Percentiles rank a stretch among this genome's conserved stretches.
phyloP scores from a whole-genome alignment of 1,139 yeast genomes.

The Geotrichum klebahnii region DNA sequence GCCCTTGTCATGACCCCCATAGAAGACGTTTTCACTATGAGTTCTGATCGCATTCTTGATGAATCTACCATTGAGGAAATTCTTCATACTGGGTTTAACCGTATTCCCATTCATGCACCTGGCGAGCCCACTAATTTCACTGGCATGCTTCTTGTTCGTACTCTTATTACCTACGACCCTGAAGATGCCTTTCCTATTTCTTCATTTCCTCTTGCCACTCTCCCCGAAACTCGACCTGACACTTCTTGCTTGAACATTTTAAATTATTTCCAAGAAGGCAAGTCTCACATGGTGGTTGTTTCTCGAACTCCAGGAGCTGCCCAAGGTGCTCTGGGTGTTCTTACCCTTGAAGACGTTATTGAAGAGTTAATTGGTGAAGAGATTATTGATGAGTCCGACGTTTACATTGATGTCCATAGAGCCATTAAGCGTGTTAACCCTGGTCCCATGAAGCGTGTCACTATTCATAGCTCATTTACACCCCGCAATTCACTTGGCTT shows the following conservation, averaged over 20 bases:
- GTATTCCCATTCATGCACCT: conserved; percentile 94
- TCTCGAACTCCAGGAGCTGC: conserved; percentile 84
- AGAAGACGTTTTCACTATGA: conserved; percentile 82
- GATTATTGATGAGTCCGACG: conserved; percentile 96
- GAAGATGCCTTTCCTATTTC: conserved; percentile 93
- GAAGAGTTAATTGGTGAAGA: conserved; percentile 98
- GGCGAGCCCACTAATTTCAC: conserved; percentile 85
- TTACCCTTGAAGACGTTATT: conserved; percentile 92
- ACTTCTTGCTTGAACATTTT: conserved; percentile 91
- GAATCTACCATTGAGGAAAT: conserved; percentile 84
- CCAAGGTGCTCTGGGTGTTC: conserved; percentile 81
- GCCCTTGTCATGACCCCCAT: conserved; percentile 90
- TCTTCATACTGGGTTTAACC: conserved; percentile 87
- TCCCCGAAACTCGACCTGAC: conserved; percentile 88
- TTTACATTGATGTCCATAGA: conserved; percentile 82
- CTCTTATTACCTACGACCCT: conserved; percentile 91
- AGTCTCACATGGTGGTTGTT: conserved; percentile 94
- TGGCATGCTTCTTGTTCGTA: conserved; percentile 91
- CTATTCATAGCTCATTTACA: conserved; percentile 14
- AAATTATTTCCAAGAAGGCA: conserved; percentile 96
- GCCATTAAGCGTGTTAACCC: conserved; percentile 73
- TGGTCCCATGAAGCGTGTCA: conserved; percentile 72
- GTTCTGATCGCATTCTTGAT: conserved; percentile 78
- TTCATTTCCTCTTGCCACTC: conserved; percentile 88
- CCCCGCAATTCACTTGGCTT: conserved; percentile 30